A percentile compares a stretch with the other conserved stretches of the same genome.
These are phyloP conservation scores for Mimosa pudica DNA, from an alignment of 306 rosid species.

Conservation along the genomic window DNA sequence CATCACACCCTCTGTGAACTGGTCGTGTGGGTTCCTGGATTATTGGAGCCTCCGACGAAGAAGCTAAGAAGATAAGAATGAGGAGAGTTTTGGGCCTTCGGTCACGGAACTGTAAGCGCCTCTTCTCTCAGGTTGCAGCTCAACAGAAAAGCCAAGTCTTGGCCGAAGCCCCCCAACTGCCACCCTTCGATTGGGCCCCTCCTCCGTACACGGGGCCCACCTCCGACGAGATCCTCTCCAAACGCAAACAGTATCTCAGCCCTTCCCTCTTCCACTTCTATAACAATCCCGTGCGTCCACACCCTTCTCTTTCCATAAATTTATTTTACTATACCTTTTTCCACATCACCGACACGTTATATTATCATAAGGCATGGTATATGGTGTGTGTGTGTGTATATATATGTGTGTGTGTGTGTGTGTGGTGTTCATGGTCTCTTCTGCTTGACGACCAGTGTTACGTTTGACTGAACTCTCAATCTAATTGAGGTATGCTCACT, in stretches of 20 bases:
- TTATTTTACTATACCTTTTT: neutral
- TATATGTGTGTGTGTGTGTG: too few relatives aligned
- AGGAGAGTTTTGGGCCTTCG: slow-evolving; percentile 18
- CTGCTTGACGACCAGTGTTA: neutral
- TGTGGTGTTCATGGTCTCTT: neutral
- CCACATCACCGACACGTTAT: neutral
- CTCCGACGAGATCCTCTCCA: slow-evolving; percentile 64
- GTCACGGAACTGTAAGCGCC: slow-evolving; percentile 30
- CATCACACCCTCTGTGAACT: neutral
- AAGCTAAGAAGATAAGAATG: neutral
- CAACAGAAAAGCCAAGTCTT: slow-evolving; percentile 29
- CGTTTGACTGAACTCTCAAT: neutral
- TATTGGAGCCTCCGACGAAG: neutral
- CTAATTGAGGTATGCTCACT: neutral
- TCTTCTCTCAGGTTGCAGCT: slow-evolving; percentile 42
- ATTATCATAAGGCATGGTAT: too few relatives aligned
- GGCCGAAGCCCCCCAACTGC: slow-evolving; percentile 41
- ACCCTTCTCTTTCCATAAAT: neutral
- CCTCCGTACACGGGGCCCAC: slow-evolving; percentile 73
- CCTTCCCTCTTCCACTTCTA: slow-evolving; percentile 64
- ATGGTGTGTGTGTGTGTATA: too few relatives aligned
- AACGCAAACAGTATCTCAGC: slow-evolving; percentile 72
- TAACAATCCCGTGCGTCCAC: slow-evolving; percentile 63
- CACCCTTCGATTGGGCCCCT: slow-evolving; percentile 75
- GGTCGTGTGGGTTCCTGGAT: slow-evolving; percentile 4